Conservation (phyloP, 2,329 filamentous ascomycete genomes). For the Monosporascus sp. region DNA sequence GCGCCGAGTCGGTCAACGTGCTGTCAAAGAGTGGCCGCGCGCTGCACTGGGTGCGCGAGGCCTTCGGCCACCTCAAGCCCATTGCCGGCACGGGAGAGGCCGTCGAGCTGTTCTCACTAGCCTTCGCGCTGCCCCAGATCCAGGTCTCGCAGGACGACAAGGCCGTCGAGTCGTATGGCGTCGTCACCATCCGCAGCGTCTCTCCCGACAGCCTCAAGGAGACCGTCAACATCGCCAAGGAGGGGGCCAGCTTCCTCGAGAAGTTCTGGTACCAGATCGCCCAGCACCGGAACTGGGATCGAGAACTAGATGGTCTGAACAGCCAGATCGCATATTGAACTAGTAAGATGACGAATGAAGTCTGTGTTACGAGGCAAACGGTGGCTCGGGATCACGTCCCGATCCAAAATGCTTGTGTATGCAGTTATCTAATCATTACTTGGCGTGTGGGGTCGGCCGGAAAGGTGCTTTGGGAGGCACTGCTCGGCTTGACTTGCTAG, state of each 20-base stretch:
- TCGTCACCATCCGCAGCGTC: slow-evolving; percentile 59
- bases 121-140: slow-evolving; percentile 39
- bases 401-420: too few species aligned
- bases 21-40: slow-evolving; percentile 67
- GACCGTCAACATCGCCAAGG: slow-evolving; percentile 58
- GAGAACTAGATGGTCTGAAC: slow-evolving; percentile 67
- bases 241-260: slow-evolving; percentile 62
- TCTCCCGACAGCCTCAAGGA: slow-evolving; percentile 56
- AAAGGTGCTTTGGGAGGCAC: too few species aligned
- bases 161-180: slow-evolving; percentile 66
- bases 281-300: slow-evolving; percentile 66
- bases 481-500: too few species aligned
- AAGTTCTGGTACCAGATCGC: slow-evolving; percentile 65
- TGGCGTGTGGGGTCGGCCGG: too few species aligned
- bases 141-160: slow-evolving; percentile 37
- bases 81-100: slow-evolving; percentile 72
- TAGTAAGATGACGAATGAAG: too few species aligned
- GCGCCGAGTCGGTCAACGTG: slow-evolving; percentile 54
- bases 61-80: slow-evolving; percentile 75
- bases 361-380: too few species aligned
- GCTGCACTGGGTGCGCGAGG: slow-evolving; percentile 71
- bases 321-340: slow-evolving; percentile 62
- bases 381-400: too few species aligned
- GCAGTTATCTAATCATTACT: too few species aligned
- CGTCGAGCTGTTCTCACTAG: slow-evolving; percentile 53